A percentile compares a stretch with the other conserved stretches of the same genome.
phyloP scores from a whole-genome alignment of 176 grass and related monocot genomes.

The Poa annua region DNA sequence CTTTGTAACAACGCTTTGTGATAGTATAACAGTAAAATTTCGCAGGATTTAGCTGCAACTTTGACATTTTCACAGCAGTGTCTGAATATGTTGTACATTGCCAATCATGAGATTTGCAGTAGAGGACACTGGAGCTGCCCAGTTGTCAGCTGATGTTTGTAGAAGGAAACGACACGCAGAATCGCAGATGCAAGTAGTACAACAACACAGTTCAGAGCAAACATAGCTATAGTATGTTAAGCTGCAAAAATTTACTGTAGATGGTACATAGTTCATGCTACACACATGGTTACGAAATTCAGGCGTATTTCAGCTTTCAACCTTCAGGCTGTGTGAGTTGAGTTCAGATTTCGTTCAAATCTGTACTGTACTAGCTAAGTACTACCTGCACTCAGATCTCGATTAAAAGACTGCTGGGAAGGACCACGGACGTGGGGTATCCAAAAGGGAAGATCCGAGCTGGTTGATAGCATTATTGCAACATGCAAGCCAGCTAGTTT shows the following conservation, averaged over 20 bases:
- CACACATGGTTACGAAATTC: neutral
- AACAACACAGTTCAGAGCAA: constrained; percentile 38
- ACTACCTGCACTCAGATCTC: constrained; percentile 30
- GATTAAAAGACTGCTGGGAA: constrained; percentile 15
- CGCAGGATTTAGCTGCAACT: constrained; percentile 2
- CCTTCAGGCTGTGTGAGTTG: neutral
- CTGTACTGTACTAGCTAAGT: constrained; percentile 16
- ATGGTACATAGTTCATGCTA: neutral
- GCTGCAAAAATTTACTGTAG: neutral
- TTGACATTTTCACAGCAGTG: neutral
- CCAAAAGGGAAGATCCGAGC: constrained; percentile 46
- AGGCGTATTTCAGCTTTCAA: neutral
- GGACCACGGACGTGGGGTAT: constrained; percentile 32
- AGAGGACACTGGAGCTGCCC: neutral
- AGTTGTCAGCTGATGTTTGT: constrained; percentile 1
- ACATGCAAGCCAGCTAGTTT: constrained; percentile 52
- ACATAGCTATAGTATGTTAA: neutral
- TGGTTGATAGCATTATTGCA: constrained; percentile 58
- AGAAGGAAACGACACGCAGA: constrained; percentile 23
- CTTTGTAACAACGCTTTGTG: neutral
- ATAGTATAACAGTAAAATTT: constrained; percentile 8
- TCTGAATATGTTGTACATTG: neutral
- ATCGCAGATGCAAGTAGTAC: constrained; percentile 22
- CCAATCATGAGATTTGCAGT: neutral
- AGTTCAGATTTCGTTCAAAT: neutral